Evolutionary conservation across 176 grass and related monocot genomes (phyloP), one percentile per base, ranked within the genome.

Genomic region (Bonia amplexicaulis): DNA sequence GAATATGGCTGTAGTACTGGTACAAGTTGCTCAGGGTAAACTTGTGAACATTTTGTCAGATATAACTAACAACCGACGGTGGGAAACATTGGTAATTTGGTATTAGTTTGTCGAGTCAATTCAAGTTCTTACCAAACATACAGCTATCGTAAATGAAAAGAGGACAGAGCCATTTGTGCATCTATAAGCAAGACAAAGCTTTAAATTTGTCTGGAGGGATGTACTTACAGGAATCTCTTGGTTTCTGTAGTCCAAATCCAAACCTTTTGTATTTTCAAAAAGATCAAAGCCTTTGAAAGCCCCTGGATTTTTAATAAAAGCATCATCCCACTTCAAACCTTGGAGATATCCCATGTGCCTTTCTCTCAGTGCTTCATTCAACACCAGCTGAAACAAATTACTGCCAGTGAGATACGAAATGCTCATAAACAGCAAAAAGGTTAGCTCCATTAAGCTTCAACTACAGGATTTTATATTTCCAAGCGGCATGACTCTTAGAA

Each of bases 271-370:
- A 6, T n/a, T 1, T 23, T 87, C 80, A 73, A 76, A 76, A 33
- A 74, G 15, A 39, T 31, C 27, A 19, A 87, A 82, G 16, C 71
- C 85, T 39, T 66, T 82, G 71, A 69, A 94, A 60, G 74, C 88
- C 52, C 62, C 35, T 80, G 90, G 92, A 12, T 86, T 94, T 46
- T 86, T 69, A 76, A 58, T 86, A 76, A 89, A 84, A 41, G 92
- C 87, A 63, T 90, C 85, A 22, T 83, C 74, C 58, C 89, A 80
- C 57, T 78, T 94, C 86, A 94, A 57, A 20, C 91, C 94, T 73
- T 96, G 94, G 29, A 93, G 86, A 84, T 93, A 80, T 47, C 89
- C 94, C 37, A 93, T 88, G 66, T 93, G 73, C 35, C 94, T 93
- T 76, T 96, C 94, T 78, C 94, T 77, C 7, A 93, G 77, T 72